Conservation (phyloP, 228 moss, liverwort and hornwort species). For the Sphagnum magellanicum region DNA sequence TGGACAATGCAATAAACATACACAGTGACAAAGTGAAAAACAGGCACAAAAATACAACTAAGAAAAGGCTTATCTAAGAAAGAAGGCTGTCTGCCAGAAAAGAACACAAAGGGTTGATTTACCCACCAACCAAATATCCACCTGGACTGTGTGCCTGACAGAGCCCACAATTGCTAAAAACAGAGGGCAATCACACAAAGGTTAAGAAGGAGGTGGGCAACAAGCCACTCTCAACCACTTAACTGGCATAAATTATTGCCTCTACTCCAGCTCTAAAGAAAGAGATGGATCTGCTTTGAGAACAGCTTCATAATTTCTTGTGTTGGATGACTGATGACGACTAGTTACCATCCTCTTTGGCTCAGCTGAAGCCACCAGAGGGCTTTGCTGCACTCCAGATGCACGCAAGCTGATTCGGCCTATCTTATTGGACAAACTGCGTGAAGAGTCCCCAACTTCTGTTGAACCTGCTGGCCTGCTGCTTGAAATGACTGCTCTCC, state of each 20-base stretch:
- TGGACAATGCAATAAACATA: too few species aligned
- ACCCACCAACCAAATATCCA: too few species aligned
- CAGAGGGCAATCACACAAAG: too few species aligned
- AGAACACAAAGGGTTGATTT: too few species aligned
- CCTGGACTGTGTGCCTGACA: too few species aligned
- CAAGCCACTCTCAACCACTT: background rate
- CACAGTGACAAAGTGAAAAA: too few species aligned
- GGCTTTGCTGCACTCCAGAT: conserved; percentile 80
- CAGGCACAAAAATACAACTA: too few species aligned
- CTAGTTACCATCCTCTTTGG: conserved; percentile 88
- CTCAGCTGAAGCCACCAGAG: conserved; percentile 79
- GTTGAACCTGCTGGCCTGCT: conserved; percentile 53
- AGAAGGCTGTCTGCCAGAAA: too few species aligned
- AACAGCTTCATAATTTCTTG: conserved; percentile 13
- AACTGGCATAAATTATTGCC: conserved; percentile 4
- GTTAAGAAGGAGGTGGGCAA: too few species aligned
- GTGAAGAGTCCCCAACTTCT: conserved; percentile 67
- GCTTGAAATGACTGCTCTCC: conserved; percentile 71
- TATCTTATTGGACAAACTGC: conserved; percentile 69
- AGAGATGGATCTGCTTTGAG: conserved; percentile 25
- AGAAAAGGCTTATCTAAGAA: too few species aligned
- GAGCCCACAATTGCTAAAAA: too few species aligned
- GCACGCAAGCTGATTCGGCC: conserved; percentile 87
- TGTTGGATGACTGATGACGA: conserved; percentile 52
- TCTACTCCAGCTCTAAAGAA: conserved; percentile 16